A percentile compares a stretch with the other conserved stretches of the same genome.
phyloP scores from a whole-genome alignment of 805 yeast species.

The Metschnikowia bowlesiae region DNA sequence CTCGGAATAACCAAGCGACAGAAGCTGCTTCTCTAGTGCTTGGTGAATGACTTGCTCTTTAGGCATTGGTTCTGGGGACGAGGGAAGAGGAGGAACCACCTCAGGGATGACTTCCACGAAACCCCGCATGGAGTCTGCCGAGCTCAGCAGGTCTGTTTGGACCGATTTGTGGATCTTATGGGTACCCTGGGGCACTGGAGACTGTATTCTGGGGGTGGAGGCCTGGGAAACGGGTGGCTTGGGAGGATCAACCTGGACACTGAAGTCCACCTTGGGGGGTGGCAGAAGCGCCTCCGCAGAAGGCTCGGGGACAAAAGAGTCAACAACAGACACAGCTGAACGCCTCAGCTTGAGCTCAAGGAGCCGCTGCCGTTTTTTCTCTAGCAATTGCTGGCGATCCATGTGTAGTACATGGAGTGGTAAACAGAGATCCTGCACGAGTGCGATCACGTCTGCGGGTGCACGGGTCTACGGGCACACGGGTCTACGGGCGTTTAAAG shows the following conservation, averaged over 20 bases:
- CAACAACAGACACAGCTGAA: conserved; percentile 12
- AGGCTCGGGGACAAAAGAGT: conserved; percentile 8
- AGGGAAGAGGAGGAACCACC: not conserved
- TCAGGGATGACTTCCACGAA: not conserved
- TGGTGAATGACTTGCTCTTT: not conserved
- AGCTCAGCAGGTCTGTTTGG: conserved; percentile 14
- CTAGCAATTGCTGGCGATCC: conserved; percentile 37
- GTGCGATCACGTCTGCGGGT: not conserved
- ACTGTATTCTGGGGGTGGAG: not conserved
- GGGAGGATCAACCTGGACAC: conserved; percentile 25
- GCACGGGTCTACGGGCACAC: not conserved
- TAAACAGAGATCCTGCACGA: conserved; percentile 14
- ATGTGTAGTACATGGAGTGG: conserved; percentile 11
- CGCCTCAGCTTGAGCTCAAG: conserved; percentile 24
- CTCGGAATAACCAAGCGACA: conserved; percentile 7
- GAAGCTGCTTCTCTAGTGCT: conserved; percentile 2
- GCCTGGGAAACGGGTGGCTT: conserved; percentile 2
- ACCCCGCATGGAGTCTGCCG: not conserved
- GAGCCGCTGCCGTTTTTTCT: conserved; percentile 37
- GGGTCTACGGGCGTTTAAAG: not conserved
- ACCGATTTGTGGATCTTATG: conserved; percentile 20
- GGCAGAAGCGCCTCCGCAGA: not conserved
- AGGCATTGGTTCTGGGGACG: not conserved
- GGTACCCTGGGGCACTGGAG: not conserved
- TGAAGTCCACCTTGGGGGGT: conserved; percentile 19